Base-by-base conservation (phyloP, 441 rosid genomes). In the Croton laevigatus region DNA sequence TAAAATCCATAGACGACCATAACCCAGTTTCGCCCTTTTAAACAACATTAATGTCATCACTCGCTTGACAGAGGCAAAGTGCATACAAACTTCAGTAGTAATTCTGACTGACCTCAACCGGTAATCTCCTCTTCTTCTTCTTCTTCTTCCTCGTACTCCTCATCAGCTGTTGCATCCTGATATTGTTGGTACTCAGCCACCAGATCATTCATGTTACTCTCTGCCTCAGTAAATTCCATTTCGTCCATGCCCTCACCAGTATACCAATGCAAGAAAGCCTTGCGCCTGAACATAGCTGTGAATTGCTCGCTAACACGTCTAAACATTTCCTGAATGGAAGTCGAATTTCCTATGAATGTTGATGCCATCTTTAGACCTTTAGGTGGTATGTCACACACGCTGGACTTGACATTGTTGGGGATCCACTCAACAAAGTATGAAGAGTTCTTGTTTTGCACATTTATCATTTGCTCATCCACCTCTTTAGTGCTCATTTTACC, bases 241-340 rank as follows among this genome's bases (percentile, higher is more conserved):
- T 87, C 89, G 37, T 87, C 91, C 91, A 87, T 87, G 3, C 89
- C 91, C 75, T 87, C 91, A n/a, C 89, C 89, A 0, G 89, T 85
- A 81, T 87, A 87, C 91, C 91, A 84, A 71, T 87, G 91, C 75
- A 87, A 81, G 88, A 87, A 87, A 80, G 91, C 91, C 76, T 87
- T 87, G 62, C 91, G 82, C 84, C 91, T 78, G 80, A 85, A 85
- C 89, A 87, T 87, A 38, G 91, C 91, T 0, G 89, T 87, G 76
- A 87, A 87, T 71, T 87, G 91, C 62, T 87, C 89, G 0, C 91
- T 84, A 37, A 87, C 91, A 44, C 91, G 84, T 83, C 88, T 83
- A 62, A 87, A 87, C 91, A 87, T 87, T 78, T 87, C 91, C 69
- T 87, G 91, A 69, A 87, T 85, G 0, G 91, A 88, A 12, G 92